These are phyloP conservation scores for Fonsecaea nubica DNA, from an alignment of 2,329 filamentous ascomycete genomes.

Conservation along the genomic window DNA sequence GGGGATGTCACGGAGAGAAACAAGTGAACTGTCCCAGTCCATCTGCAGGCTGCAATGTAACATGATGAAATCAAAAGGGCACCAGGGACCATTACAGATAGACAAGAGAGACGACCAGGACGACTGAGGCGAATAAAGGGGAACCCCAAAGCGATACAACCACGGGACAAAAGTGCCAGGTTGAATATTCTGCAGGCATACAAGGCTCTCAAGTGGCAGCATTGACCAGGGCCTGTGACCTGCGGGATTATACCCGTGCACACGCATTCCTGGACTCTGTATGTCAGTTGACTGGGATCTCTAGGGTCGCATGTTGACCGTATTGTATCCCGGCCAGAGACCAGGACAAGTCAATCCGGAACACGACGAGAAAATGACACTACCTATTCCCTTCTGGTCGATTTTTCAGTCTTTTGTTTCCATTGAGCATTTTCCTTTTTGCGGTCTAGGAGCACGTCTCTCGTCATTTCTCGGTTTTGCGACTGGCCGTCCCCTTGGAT, in stretches of 20 bases:
- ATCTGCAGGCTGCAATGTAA: slow-evolving; percentile 21
- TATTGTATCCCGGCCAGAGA: neutral
- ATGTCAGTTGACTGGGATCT: neutral
- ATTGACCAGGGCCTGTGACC: neutral
- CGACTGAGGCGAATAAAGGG: neutral
- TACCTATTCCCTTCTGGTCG: slow-evolving; percentile 7
- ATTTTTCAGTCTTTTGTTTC: neutral
- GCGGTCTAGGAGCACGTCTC: neutral
- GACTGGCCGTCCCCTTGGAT: neutral
- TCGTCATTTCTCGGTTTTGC: neutral
- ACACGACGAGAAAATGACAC: neutral
- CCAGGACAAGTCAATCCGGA: slow-evolving; percentile 1
- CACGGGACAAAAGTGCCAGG: slow-evolving; percentile 14
- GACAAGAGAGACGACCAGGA: neutral
- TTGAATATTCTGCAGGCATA: neutral
- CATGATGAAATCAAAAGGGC: neutral
- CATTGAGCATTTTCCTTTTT: slow-evolving; percentile 9
- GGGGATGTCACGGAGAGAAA: slow-evolving; percentile 4
- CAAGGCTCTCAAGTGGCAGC: slow-evolving; percentile 14
- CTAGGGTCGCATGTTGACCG: neutral
- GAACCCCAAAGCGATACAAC: slow-evolving; percentile 5
- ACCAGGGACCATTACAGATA: slow-evolving; percentile 8
- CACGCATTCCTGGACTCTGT: neutral
- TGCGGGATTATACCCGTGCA: neutral
- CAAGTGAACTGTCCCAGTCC: neutral